Percentiles rank a stretch among this genome's conserved stretches.
Conservation (phyloP, 306 rosid species). For the Prunus fruticosa region DNA sequence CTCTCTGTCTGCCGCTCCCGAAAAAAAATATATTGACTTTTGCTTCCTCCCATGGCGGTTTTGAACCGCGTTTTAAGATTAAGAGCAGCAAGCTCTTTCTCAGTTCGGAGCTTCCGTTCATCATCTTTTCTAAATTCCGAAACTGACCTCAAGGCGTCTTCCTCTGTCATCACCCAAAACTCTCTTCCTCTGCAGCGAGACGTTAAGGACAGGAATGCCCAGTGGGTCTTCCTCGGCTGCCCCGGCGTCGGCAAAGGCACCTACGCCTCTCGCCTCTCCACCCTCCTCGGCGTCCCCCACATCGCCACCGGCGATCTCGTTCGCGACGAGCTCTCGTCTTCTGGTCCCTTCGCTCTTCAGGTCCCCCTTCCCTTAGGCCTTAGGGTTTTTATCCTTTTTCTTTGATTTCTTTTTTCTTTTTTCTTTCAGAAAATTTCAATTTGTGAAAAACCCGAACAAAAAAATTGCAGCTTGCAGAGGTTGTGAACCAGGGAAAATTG, state of each 20-base stretch:
- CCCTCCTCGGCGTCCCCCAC: conserved; percentile 48
- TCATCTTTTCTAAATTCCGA: conserved; percentile 23
- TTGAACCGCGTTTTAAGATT: conserved; percentile 20
- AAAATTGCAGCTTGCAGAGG: conserved; percentile 40
- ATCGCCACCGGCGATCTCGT: conserved; percentile 58
- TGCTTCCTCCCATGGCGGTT: conserved; percentile 20
- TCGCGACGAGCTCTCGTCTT: conserved; percentile 51
- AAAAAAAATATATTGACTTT: not conserved
- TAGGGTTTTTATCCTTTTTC: conserved; percentile 1
- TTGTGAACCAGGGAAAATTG: conserved; percentile 45
- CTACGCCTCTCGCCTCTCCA: conserved; percentile 46
- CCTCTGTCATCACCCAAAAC: conserved; percentile 1
- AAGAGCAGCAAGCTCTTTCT: not conserved
- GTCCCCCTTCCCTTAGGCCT: conserved; percentile 19
- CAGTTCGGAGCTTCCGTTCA: conserved; percentile 19
- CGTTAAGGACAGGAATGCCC: conserved; percentile 28
- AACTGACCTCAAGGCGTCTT: conserved; percentile 25
- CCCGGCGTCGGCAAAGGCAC: conserved; percentile 63
- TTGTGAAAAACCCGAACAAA: not conserved
- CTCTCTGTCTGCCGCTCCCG: not conserved
- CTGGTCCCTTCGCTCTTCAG: conserved; percentile 44
- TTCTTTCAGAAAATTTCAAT: not conserved
- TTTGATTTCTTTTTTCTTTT: not conserved
- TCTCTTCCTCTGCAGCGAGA: conserved; percentile 20
- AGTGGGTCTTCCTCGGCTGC: conserved; percentile 51